Percentiles rank a stretch among this genome's conserved stretches.
Evolutionary conservation across 1,284 basidiomycete genomes (phyloP).

Genomic region (Sphagnurus paluster): DNA sequence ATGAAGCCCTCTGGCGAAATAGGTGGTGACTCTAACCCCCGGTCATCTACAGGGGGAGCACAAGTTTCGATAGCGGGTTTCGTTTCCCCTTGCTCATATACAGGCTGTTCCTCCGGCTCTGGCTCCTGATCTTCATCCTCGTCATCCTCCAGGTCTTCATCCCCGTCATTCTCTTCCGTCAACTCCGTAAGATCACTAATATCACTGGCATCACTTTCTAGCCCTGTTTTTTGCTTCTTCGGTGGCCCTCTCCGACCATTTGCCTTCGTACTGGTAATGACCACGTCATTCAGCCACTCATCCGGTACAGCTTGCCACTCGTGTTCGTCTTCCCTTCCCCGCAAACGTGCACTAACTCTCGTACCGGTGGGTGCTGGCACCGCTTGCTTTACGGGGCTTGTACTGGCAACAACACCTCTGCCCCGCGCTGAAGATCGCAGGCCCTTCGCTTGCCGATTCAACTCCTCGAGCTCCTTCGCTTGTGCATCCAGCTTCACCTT

Average conservation of each 20-base stretch:
- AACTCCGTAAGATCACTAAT: constrained; percentile 74
- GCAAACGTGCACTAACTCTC: constrained; percentile 63
- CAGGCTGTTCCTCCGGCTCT: constrained; percentile 10
- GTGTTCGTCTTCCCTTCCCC: constrained; percentile 56
- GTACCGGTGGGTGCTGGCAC: constrained; percentile 46
- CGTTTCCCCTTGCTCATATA: constrained; percentile 4
- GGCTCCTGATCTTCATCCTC: constrained; percentile 16
- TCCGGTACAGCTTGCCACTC: constrained; percentile 80
- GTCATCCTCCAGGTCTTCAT: constrained; percentile 10
- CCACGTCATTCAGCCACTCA: constrained; percentile 57
- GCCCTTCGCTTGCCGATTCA: constrained; percentile 47
- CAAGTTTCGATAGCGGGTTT: constrained; percentile 1
- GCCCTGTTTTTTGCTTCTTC: constrained; percentile 41
- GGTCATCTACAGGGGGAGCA: constrained; percentile 8
- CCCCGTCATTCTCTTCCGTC: constrained; percentile 40
- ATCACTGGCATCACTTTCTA: constrained; percentile 56
- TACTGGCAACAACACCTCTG: not conserved
- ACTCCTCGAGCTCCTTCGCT: constrained; percentile 64
- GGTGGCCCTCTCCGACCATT: constrained; percentile 10
- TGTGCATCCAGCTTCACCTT: constrained; percentile 68
- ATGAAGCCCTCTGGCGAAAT: constrained; percentile 54
- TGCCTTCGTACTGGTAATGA: constrained; percentile 17
- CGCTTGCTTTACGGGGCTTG: constrained; percentile 4
- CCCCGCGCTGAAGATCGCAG: constrained; percentile 11
- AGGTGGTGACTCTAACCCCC: constrained; percentile 27